Evolutionary conservation across 257 asterid genomes (phyloP).

Genomic region (Craterostigma plantagineum): DNA sequence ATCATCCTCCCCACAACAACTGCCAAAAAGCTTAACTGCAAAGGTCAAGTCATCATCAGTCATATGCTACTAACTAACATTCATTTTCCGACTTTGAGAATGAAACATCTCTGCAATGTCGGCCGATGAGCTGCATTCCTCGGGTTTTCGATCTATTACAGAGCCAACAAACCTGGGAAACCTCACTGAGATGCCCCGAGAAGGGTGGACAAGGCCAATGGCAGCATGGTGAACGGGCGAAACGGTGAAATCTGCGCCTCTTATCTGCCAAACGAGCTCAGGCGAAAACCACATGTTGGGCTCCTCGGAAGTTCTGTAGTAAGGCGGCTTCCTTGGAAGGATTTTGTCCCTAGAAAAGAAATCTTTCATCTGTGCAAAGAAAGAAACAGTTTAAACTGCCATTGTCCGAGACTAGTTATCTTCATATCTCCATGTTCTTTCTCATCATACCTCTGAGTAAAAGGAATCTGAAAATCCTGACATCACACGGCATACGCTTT

Average conservation of each 20-base stretch:
- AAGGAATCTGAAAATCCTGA: constrained; percentile 86
- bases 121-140: constrained; percentile 58
- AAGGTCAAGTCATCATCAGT: too few species aligned
- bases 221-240: constrained; percentile 85
- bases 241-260: constrained; percentile 69
- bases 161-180: constrained; percentile 55
- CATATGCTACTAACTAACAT: constrained; percentile 15
- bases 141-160: constrained; percentile 54
- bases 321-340: constrained; percentile 43
- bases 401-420: too few species aligned
- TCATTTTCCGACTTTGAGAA: constrained; percentile 66
- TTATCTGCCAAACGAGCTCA: constrained; percentile 65
- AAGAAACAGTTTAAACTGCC: too few species aligned
- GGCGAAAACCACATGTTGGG: constrained; percentile 77
- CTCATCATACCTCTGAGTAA: constrained; percentile 38
- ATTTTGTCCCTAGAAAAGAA: constrained; percentile 41
- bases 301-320: constrained; percentile 57
- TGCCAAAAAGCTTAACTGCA: too few species aligned
- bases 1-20: too few species aligned
- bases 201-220: constrained; percentile 55
- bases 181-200: constrained; percentile 73
- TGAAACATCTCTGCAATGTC: constrained; percentile 62
- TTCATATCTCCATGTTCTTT: too few species aligned
- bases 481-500: constrained; percentile 90
- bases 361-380: constrained; percentile 45